Percentiles rank a stretch among this genome's conserved stretches.
These are phyloP conservation scores for Pseudodiploospora longispora DNA, from an alignment of 2,329 filamentous ascomycete genomes.

Conservation along the genomic window DNA sequence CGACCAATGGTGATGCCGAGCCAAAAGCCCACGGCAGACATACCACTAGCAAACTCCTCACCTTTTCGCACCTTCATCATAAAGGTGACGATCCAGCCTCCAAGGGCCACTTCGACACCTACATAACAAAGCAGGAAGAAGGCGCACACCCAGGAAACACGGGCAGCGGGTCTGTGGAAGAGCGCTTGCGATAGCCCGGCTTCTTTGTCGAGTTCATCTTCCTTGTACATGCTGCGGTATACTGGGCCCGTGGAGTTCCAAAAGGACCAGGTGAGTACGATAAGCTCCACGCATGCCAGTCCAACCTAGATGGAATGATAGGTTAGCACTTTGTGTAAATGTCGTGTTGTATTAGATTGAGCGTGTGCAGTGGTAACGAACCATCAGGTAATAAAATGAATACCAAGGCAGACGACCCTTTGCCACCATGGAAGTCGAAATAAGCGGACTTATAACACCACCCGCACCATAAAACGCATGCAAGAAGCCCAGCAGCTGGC, in stretches of 20 bases:
- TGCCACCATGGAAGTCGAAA: constrained; percentile 63
- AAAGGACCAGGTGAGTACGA: constrained; percentile 45
- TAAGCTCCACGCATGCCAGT: constrained; percentile 44
- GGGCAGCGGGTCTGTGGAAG: constrained; percentile 32
- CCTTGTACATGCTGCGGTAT: constrained; percentile 11
- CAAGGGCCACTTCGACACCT: constrained; percentile 65
- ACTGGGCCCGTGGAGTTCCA: constrained; percentile 34
- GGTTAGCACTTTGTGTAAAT: constrained; percentile 1
- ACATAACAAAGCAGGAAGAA: constrained; percentile 70
- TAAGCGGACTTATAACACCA: constrained; percentile 59
- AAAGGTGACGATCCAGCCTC: constrained; percentile 78
- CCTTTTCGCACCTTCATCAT: constrained; percentile 71
- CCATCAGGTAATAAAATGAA: constrained; percentile 68
- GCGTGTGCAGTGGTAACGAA: constrained; percentile 25
- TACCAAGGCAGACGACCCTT: constrained; percentile 57
- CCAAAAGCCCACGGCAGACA: constrained; percentile 76
- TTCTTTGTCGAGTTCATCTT: constrained; percentile 6
- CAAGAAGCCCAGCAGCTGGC: constrained; percentile 60
- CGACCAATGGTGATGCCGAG: constrained; percentile 67
- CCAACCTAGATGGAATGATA: constrained; percentile 44
- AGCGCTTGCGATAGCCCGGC: constrained; percentile 24
- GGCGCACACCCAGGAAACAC: constrained; percentile 61
- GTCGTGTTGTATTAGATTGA: constrained; percentile 12
- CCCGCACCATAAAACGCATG: constrained; percentile 63
- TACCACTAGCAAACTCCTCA: constrained; percentile 52